These are phyloP conservation scores for Fusarium setosum DNA, from an alignment of 2,329 filamentous ascomycete genomes.

Conservation along the genomic window DNA sequence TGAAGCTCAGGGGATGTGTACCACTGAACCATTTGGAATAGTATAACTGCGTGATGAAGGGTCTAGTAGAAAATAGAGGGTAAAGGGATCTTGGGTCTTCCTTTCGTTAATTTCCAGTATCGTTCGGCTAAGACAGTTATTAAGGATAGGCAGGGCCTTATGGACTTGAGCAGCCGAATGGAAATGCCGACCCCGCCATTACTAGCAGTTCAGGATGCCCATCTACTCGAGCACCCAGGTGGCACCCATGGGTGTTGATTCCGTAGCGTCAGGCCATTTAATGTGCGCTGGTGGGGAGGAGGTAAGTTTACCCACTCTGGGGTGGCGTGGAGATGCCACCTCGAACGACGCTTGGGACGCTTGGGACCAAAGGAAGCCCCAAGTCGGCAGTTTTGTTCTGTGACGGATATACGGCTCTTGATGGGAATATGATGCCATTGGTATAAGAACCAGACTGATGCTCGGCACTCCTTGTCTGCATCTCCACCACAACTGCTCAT, in stretches of 20 bases:
- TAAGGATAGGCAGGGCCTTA: not conserved
- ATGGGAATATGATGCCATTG: not conserved
- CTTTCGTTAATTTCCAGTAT: not conserved
- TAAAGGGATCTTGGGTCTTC: not conserved
- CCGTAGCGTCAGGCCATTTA: not conserved
- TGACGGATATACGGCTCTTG: not conserved
- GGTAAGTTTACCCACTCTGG: not conserved
- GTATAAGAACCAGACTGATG: not conserved
- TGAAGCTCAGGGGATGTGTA: slow-evolving; percentile 2
- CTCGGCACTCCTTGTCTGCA: not conserved
- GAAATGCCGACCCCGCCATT: not conserved
- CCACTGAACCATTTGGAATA: slow-evolving; percentile 9
- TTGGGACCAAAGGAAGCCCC: not conserved
- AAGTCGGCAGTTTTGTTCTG: not conserved
- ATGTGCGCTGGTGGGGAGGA: not conserved
- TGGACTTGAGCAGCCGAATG: not conserved
- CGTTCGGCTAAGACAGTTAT: not conserved
- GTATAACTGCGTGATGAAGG: not conserved
- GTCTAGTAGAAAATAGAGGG: not conserved
- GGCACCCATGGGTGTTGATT: not conserved
- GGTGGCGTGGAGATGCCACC: slow-evolving; percentile 1
- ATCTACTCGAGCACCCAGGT: not conserved
- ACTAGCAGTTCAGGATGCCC: not conserved
- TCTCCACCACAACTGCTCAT: not conserved
- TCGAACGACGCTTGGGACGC: not conserved